Percentiles rank a stretch among this genome's conserved stretches.
Evolutionary conservation across 1,284 basidiomycete species (phyloP).

Genomic region (Apiotrichum brassicae): DNA sequence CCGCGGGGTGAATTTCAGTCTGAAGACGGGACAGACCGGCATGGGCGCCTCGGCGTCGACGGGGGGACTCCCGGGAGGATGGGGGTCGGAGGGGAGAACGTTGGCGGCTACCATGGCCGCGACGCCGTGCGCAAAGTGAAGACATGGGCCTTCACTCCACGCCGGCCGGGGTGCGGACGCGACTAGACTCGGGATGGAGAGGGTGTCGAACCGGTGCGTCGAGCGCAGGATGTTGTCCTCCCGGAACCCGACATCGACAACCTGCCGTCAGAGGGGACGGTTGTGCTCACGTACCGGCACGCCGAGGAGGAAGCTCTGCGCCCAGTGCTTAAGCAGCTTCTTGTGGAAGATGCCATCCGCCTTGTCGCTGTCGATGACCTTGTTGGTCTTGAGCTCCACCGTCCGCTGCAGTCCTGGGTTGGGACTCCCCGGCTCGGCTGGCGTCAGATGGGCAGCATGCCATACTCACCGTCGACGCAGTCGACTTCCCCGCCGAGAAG

Average conservation of each 20-base stretch:
- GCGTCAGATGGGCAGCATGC: too few relatives aligned
- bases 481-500: conserved; percentile 94
- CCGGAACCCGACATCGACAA: conserved; percentile 87
- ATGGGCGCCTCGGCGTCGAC: conserved; percentile 15
- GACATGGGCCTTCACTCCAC: conserved; percentile 33
- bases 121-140: conserved; percentile 36
- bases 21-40: conserved; percentile 32
- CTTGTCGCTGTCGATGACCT: conserved; percentile 61
- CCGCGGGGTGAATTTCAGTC: conserved; percentile 37
- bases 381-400: conserved; percentile 90
- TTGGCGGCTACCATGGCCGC: conserved; percentile 26
- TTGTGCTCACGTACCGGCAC: conserved; percentile 61
- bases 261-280: conserved; percentile 48
- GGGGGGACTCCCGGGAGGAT: conserved; percentile 2
- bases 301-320: conserved; percentile 88
- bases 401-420: conserved; percentile 49
- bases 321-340: conserved; percentile 93
- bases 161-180: neutral
- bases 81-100: conserved; percentile 35
- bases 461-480: conserved; percentile 65
- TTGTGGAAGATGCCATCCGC: conserved; percentile 77
- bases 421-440: conserved; percentile 20
- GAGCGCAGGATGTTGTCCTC: conserved; percentile 64
- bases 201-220: conserved; percentile 63
- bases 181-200: conserved; percentile 53